Base-by-base conservation (phyloP, 2,329 filamentous ascomycete species). In the Neoascochyta sp. region DNA sequence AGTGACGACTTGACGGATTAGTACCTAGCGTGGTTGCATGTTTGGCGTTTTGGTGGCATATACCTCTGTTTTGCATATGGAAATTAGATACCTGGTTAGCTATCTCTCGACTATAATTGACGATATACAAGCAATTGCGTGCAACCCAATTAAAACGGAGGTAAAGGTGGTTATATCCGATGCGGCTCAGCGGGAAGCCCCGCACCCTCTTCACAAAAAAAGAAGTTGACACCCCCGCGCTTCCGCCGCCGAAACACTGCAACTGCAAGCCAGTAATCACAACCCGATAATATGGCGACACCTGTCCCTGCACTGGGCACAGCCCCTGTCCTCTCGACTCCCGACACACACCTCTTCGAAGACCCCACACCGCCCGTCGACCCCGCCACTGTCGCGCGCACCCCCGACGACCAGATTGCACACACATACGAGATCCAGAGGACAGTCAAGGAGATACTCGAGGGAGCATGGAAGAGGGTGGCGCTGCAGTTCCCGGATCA, bases 401-500 rank as follows among this genome's bases (percentile, higher is more conserved):
- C 75, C 12, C 70, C 73, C 10, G 79, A 90, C 45, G 78, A 85
- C 54, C 83, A 89, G 54, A 70, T 96, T 16, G 68, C 70, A 32
- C 67, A 80, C 22, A 81, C 84, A 27, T 98, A 96, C 68, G 92
- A 98, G 64, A 82, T 95, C 45, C 73, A 76, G 36, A 76, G 86
- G 34, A 95, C 92, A 0, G 75, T 87, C 27, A 63, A 67, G 19
- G 86, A 95, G 62, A 83, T 98, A 25, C 70, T 71, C n/a, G 64
- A 71, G 4, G 83, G 79, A 23, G 73, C 73, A 60, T 94, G 86
- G 76, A 75, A 67, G 41, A 76, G 83, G 28, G 76, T 98, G 17
- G 92, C 88, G 1, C 68, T 98, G n/a, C 92, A 98, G 58, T 96
- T 98, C 49, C 90, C 92, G 0, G 92, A 98, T 65, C 74, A 82